These are phyloP conservation scores for Globisporangium alternatum DNA, from an alignment of 352 stramenopile genomes.

Conservation along the genomic window DNA sequence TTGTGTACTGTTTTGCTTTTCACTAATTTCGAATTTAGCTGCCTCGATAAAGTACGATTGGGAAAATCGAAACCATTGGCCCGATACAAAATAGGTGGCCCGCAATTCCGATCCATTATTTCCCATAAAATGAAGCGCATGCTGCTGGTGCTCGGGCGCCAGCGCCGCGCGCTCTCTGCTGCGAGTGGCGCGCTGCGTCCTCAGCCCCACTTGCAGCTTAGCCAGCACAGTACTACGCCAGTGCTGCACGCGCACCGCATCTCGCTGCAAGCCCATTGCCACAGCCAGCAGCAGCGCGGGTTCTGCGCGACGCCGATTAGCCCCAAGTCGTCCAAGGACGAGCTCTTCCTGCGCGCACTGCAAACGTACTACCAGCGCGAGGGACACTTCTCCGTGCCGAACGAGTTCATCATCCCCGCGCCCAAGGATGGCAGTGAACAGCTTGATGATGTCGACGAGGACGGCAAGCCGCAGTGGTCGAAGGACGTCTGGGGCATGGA, in stretches of 20 bases:
- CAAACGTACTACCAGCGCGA: constrained; percentile 47
- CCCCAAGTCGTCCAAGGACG: constrained; percentile 39
- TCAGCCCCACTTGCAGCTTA: neutral
- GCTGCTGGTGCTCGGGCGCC: neutral
- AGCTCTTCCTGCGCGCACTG: constrained; percentile 49
- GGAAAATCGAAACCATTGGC: neutral
- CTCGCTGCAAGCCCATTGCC: neutral
- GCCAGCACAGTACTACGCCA: neutral
- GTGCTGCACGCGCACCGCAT: neutral
- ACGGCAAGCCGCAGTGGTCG: constrained; percentile 36
- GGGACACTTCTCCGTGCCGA: constrained; percentile 72
- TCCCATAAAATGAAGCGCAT: constrained; percentile 7
- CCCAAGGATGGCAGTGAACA: constrained; percentile 1
- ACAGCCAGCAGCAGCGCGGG: constrained; percentile 1
- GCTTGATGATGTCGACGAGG: neutral
- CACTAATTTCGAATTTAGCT: neutral
- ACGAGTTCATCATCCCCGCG: constrained; percentile 49
- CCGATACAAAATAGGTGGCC: constrained; percentile 14
- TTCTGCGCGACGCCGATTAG: constrained; percentile 5
- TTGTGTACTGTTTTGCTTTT: neutral
- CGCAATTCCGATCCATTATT: constrained; percentile 1
- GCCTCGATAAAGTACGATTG: constrained; percentile 3
- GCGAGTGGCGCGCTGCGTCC: neutral
- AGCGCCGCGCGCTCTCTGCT: constrained; percentile 1
- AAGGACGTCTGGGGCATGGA: constrained; percentile 43